Conservation (phyloP, 1,284 basidiomycete species). For the Ustilago hordei region DNA sequence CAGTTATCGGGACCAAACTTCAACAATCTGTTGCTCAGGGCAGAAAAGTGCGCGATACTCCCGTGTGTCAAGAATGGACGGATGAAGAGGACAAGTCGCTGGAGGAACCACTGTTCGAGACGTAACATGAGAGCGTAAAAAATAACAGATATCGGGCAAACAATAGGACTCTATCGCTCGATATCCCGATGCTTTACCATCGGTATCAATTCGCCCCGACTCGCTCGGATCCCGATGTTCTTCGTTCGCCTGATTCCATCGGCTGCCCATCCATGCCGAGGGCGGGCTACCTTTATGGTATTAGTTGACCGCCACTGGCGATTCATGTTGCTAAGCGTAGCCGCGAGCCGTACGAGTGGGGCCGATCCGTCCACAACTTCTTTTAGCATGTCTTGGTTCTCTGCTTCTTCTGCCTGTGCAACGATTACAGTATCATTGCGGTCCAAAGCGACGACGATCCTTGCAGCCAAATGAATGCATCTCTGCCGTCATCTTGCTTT, state of each 20-base stretch:
- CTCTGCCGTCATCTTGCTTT: conserved; percentile 30
- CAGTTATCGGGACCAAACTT: no score
- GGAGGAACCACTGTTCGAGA: neutral
- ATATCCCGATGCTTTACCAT: neutral
- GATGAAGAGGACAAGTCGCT: neutral
- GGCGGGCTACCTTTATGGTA: no score
- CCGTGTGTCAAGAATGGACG: neutral
- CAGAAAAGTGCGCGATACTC: conserved; percentile 6
- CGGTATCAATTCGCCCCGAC: neutral
- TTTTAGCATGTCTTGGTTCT: conserved; percentile 15
- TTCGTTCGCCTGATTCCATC: neutral
- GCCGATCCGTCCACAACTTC: neutral
- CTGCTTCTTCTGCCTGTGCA: neutral
- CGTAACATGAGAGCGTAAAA: neutral
- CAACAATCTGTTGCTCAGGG: no score
- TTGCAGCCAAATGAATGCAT: conserved; percentile 23
- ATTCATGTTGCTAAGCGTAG: no score
- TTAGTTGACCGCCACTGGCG: no score
- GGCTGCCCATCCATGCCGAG: no score
- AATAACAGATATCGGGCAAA: neutral
- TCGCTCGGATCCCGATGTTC: neutral
- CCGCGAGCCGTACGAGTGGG: neutral
- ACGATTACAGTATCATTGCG: conserved; percentile 16
- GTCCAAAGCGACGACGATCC: conserved; percentile 34
- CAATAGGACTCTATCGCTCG: neutral